Base-by-base conservation (phyloP, 495 filamentous ascomycete genomes). In the Opeltia flavorubescens region DNA sequence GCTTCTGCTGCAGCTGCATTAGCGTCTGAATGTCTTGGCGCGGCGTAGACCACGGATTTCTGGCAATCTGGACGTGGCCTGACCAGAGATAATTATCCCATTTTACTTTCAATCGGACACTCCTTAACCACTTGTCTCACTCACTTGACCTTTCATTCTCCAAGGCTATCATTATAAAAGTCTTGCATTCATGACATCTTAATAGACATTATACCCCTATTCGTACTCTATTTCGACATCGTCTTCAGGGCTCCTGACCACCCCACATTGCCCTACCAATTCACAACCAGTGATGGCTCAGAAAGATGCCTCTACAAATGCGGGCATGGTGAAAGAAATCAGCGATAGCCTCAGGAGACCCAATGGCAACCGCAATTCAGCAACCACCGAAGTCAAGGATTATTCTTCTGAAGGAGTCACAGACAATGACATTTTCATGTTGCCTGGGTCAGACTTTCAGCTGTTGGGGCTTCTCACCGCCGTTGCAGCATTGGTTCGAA, bases 391-490 rank as follows among this genome's bases (percentile, higher is more conserved):
- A 44, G 49, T 47, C 27, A 53, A 55, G 20, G 70, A 64, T 50
- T 75, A 72, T 59, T 61, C 58, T 39, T 75, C 71, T n/a, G 69
- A 73, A 28, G 71, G 71, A 11, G 68, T 75, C 25, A 65, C 63
- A 38, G 60, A 75, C 52, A 66, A 73, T 56, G 62, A 74, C 43
- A 71, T 75, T 34, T 68, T 75, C 58, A 59, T 80, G 31, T 74
- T 98, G 15, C 83, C 89, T 11, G 62, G 71, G 8, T 82, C 81
- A 18, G 91, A 96, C 66, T 94, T 86, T 63, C 77, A 83, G 59
- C 56, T 84, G 38, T 67, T 94, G 58, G 64, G 75, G 18, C 59
- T 75, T 34, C 63, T 95, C 49, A 94, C 86, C 35, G 48, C 89
- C 36, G 54, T 94, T 47, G 86, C 83, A 17, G 73, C 81, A 24